Percentiles rank a stretch among this genome's conserved stretches.
These are phyloP conservation scores for Fusarium sp. DNA, from an alignment of 2,329 filamentous ascomycete species.

Conservation along the genomic window DNA sequence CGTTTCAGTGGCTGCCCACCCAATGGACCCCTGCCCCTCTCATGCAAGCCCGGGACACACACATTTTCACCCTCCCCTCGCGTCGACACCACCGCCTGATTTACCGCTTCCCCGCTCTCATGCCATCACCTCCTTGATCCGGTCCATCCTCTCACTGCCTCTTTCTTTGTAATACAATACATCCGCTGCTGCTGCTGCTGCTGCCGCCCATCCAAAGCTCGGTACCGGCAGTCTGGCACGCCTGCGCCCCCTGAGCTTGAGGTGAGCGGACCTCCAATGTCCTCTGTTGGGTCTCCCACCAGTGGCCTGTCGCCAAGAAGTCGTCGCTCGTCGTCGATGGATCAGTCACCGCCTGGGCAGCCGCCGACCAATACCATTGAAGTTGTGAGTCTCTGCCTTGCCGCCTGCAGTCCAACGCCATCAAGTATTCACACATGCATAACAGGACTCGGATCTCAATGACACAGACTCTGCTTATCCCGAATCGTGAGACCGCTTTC, in stretches of 20 bases:
- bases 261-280: background rate
- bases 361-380: constrained; percentile 1
- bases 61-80: too few relatives aligned
- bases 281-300: background rate
- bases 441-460: background rate
- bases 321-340: background rate
- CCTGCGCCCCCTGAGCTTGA: background rate
- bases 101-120: constrained; percentile 2
- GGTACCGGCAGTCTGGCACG: constrained; percentile 1
- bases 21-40: background rate
- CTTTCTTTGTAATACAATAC: background rate
- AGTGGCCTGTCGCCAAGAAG: background rate
- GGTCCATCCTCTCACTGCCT: background rate
- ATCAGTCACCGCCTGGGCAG: background rate
- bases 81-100: background rate
- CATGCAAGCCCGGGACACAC: too few relatives aligned
- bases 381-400: background rate
- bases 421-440: background rate
- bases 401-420: background rate
- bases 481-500: background rate
- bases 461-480: background rate
- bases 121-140: background rate
- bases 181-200: background rate
- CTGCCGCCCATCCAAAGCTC: background rate
- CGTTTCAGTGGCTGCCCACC: background rate